Base-by-base conservation (phyloP, 1,139 yeast species). In the Zygosaccharomyces pseudobailii region DNA sequence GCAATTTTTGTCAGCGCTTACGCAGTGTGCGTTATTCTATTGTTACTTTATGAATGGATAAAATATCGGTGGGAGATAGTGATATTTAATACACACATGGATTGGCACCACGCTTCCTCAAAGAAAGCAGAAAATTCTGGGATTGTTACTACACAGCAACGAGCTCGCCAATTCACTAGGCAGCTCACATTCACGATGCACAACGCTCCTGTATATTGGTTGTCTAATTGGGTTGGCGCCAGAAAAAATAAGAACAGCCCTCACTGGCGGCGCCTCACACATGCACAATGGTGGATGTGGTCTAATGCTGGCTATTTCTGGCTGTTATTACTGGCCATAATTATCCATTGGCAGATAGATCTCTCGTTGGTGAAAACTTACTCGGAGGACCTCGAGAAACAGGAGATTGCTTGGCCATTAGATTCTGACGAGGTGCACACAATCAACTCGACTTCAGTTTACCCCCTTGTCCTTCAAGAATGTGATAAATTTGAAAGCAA, bases 341-440 rank as follows among this genome's bases (percentile, higher is more conserved):
- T 49, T 8, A 19, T 48, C 13, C 50, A 51, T 27, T 51, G 46
- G 46, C 52, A 48, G 25, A 32, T 49, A 8, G 28, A 40, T 13
- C 5, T 32, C 7, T 45, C 50, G 20, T 20, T 46, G 25, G 19
- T 37, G 5, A 23, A 28, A 8, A 22, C 24, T 13, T 27, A 17
- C 22, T 38, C 41, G 9, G 23, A 23, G 20, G 34, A 38, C n/a
- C 3, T 38, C 17, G 22, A 23, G 24, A 19, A 25, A 19, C 33
- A 28, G 22, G 39, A 17, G 23, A 27, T 19, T 4, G 13, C 33
- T 30, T 30, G 33, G 33, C 33, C 33, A 6, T 6, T 4, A 30
- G 13, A 30, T n/a, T 9, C 33, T 19, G 6, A 30, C 13, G 7
- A 30, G 4, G 13, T 19, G 19, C 42, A 17, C 17, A 35, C 46